Evolutionary conservation across 2,329 filamentous ascomycete species (phyloP), one percentile per base, ranked within the genome.

Genomic region (Fusarium sarcochroum): DNA sequence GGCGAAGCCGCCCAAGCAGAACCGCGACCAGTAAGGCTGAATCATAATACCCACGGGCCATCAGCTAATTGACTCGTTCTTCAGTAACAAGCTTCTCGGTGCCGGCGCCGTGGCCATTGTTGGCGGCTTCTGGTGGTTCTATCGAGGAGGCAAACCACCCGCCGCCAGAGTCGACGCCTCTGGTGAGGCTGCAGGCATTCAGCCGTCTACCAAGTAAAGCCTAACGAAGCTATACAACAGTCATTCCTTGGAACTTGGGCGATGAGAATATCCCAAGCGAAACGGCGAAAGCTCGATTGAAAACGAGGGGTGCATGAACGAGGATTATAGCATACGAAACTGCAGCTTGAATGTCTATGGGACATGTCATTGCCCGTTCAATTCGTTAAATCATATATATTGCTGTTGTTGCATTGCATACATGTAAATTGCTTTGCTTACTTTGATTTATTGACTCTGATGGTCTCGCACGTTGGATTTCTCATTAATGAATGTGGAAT

Each of bases 41-140:
- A 4, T 8, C 4, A 3, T 1, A 7, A n/a, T 8, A 14, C 17
- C 18, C 6, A 27, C 3, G 1, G 11, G 17, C 0, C 5, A 13
- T n/a, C 2, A 7, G 14, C 51, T 68, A 20, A 69, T 23, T 14
- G 5, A 7, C 13, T 5, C 40, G 5, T 18, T 20, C 10, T 23
- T n/a, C 13, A 70, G 67, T 10, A 70, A 70, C 54, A 70, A 70
- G 20, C 44, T 48, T 20, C 63, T 70, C 13, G 67, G 64, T 30
- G 38, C 61, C 2, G 67, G 67, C 15, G 67, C 66, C 17, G 37
- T 70, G 27, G 58, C 48, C 21, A 54, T 38, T 13, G 67, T 53
- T n/a, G 54, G 8, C 13, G 64, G 46, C 8, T 70, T 70, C 54
- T 65, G 47, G 45, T 70, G 47, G 54, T 70, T 70, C 63, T 70